Base-by-base conservation (phyloP, 1,139 yeast species). In the Hyphopichia pseudoburtonii region DNA sequence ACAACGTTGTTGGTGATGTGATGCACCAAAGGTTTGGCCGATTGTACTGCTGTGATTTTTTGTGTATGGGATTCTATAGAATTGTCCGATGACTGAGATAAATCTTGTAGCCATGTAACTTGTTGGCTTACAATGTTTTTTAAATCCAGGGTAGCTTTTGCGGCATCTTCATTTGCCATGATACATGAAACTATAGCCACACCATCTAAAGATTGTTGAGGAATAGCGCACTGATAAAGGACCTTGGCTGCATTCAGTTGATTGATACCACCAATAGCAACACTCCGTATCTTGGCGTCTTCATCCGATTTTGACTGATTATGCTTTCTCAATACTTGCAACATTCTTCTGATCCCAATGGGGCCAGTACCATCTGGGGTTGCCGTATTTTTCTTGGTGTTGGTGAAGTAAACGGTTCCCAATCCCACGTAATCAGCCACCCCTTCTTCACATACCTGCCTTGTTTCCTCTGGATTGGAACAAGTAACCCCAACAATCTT, bases 1-100 rank as follows among this genome's bases (percentile, higher is more conserved):
- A 86, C 96, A n/a, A 90, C 97, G 39, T 77, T 76, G 54, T 90
- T 90, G 27, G 97, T 89, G 44, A 90, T 82, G 50, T 89, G 96
- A 54, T 90, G 97, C 5, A 87, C 81, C 50, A 90, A 61, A 0
- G 96, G 95, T 7, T 46, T 52, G 19, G 37, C 30, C n/a, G 33
- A 15, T 5, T 19, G 38, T 24, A 34, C 31, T 8, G 28, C 24
- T 8, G 30, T 12, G 16, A 41, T 32, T 26, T 45, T 41, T n/a
- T n/a, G n/a, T n/a, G n/a, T n/a, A n/a, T n/a, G n/a, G n/a, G n/a
- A n/a, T n/a, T n/a, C n/a, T n/a, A n/a, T n/a, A n/a, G n/a, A n/a
- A 6, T 15, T 8, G 9, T 27, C n/a, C 5, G 16, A 5, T 4
- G 5, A 8, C 9, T 11, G 4, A 3, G 29, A 3, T 4, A 24